Evolutionary conservation across 257 asterid genomes (phyloP), one percentile per base, ranked within the genome.

Genomic region (Plantago elongata): DNA sequence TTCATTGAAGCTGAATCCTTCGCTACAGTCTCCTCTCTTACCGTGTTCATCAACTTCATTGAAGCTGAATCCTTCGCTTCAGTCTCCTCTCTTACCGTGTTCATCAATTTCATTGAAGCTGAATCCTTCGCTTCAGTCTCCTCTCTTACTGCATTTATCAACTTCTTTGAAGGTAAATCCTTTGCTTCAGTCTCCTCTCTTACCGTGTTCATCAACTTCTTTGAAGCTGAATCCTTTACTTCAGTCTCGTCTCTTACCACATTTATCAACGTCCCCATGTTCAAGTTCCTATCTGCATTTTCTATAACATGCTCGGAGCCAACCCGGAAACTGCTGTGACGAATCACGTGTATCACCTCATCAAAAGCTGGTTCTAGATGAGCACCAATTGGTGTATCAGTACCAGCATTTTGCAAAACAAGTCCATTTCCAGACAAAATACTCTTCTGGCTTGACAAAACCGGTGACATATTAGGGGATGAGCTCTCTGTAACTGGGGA

Each of bases 321-420:
- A 29, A 84, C 84, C 49, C 83, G 87, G 72, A 80, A 78, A 65
- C 90, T 83, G 69, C 94, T 83, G 69, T 80, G 91, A 2, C 83
- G 75, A 55, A 84, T 75, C 69, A 79, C 93, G 13, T 80, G 95
- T 50, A 85, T 85, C 76, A 83, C 76, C 55, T 81, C 95, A 61
- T 72, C 86, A 52, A 76, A 76, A 65, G 80, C 79, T 13, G 89
- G 79, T 66, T 81, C 54, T 62, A 72, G 75, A 72, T 79, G 77
- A 51, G 67, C 45, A 37, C 54, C 46, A 16, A 76, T 47, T 15
- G 80, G 61, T 54, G 67, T 78, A 56, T 80, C 95, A 17, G 67
- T 67, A 51, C 59, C 57, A 58, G 75, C 72, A 71, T 72, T 77
- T 75, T 81, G 91, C 63, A 72, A 76, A 43, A 66, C 61, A 45